Evolutionary conservation across 1,139 yeast genomes (phyloP).

Genomic region (Taiozyma sp.): DNA sequence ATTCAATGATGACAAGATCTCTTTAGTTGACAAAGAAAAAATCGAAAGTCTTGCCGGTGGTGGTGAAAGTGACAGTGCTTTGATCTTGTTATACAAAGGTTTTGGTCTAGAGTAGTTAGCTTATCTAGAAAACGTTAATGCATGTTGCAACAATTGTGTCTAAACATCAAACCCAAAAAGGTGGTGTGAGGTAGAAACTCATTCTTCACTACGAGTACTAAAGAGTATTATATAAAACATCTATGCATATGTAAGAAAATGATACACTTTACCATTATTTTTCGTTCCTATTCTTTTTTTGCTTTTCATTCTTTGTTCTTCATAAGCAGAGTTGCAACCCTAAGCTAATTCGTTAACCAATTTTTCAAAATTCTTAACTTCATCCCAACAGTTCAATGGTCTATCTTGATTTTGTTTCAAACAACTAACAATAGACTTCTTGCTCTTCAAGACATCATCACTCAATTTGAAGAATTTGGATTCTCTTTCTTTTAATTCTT

Average conservation of each 20-base stretch:
- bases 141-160: not conserved
- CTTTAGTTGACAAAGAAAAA: slow-evolving; percentile 67
- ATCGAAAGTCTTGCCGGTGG: slow-evolving; percentile 92
- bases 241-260: not conserved
- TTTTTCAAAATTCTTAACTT: slow-evolving; percentile 68
- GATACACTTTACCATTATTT: not conserved
- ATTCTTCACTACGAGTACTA: not conserved
- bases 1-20: slow-evolving; percentile 92
- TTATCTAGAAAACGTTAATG: not conserved
- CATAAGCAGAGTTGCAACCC: not conserved
- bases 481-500: slow-evolving; percentile 34
- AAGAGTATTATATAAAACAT: not conserved
- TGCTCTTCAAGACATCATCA: slow-evolving; percentile 37
- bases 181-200: too few relatives aligned
- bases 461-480: slow-evolving; percentile 30
- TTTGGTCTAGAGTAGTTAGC: slow-evolving; percentile 40
- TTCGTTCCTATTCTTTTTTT: not conserved
- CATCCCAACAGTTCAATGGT: slow-evolving; percentile 86
- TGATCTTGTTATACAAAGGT: slow-evolving; percentile 80
- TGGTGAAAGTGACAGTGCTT: slow-evolving; percentile 95
- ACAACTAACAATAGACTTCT: slow-evolving; percentile 60
- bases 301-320: slow-evolving; percentile 2
- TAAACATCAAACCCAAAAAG: too few relatives aligned
- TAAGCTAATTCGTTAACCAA: slow-evolving; percentile 23
- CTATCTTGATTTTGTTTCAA: slow-evolving; percentile 63